Conservation (phyloP, 495 filamentous ascomycete species). For the Penicillium egyptiacum region DNA sequence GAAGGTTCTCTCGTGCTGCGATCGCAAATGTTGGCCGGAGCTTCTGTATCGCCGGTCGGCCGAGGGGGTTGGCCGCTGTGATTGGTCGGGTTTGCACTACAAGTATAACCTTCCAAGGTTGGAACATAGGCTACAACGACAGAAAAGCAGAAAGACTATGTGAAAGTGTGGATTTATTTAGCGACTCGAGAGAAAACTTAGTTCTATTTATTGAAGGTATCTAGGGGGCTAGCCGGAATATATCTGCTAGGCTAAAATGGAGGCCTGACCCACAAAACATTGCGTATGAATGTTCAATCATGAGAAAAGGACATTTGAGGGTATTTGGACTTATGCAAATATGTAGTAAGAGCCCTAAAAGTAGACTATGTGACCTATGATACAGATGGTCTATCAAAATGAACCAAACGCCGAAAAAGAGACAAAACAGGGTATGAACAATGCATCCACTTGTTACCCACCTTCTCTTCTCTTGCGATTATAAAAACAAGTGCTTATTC, state of each 20-base stretch:
- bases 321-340: neutral
- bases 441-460: constrained; percentile 18
- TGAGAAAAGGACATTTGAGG: neutral
- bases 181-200: neutral
- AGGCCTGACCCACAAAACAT: neutral
- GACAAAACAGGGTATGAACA: constrained; percentile 13
- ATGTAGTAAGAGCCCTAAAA: constrained; percentile 3
- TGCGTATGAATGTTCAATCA: neutral
- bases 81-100: constrained; percentile 18
- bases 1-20: constrained; percentile 21
- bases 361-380: constrained; percentile 15
- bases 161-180: neutral
- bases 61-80: constrained; percentile 9
- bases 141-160: neutral
- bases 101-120: too few species aligned
- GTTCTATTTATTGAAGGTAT: neutral
- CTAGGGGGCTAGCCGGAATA: neutral
- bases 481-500: constrained; percentile 15
- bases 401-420: constrained; percentile 28
- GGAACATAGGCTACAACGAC: too few species aligned
- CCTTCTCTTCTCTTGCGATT: neutral
- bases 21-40: constrained; percentile 36
- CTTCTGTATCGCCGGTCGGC: constrained; percentile 34
- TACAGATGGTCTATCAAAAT: constrained; percentile 25
- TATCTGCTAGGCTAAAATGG: neutral